A percentile compares a stretch with the other conserved stretches of the same genome.
Evolutionary conservation across 2,329 filamentous ascomycete genomes (phyloP).

Genomic region (Hypoxylon sp.): DNA sequence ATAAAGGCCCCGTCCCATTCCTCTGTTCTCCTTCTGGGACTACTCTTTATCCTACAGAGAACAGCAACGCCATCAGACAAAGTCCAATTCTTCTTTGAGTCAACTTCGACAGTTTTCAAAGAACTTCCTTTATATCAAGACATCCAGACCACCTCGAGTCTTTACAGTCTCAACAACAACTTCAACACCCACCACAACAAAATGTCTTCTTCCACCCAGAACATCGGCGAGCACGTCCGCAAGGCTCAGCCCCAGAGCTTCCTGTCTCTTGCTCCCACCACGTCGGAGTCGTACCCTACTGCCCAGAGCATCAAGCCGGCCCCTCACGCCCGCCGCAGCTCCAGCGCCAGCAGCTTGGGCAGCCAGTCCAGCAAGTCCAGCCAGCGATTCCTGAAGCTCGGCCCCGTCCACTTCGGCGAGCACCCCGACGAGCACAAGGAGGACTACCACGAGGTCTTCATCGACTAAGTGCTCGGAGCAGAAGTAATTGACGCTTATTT

Average conservation of each 20-base stretch:
- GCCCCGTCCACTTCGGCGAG: conserved; percentile 70
- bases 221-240: conserved; percentile 36
- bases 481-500: background rate
- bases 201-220: conserved; percentile 41
- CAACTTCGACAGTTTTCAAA: conserved; percentile 9
- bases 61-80: conserved; percentile 22
- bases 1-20: conserved; percentile 32
- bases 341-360: conserved; percentile 60
- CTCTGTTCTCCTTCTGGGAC: conserved; percentile 3
- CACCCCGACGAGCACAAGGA: conserved; percentile 63
- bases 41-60: conserved; percentile 20
- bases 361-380: conserved; percentile 53
- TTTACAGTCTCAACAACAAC: conserved; percentile 2
- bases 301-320: conserved; percentile 46
- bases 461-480: conserved; percentile 44
- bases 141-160: conserved; percentile 15
- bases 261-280: conserved; percentile 66
- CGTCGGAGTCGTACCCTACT: conserved; percentile 62
- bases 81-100: conserved; percentile 9
- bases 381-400: conserved; percentile 67
- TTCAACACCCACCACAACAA: conserved; percentile 29
- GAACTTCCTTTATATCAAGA: conserved; percentile 14
- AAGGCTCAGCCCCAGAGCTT: conserved; percentile 52
- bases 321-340: conserved; percentile 56
- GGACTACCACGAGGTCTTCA: conserved; percentile 61